A percentile compares a stretch with the other conserved stretches of the same genome.
phyloP scores from a whole-genome alignment of 2,329 filamentous ascomycete genomes.

The Ceratocystis harringtonii region DNA sequence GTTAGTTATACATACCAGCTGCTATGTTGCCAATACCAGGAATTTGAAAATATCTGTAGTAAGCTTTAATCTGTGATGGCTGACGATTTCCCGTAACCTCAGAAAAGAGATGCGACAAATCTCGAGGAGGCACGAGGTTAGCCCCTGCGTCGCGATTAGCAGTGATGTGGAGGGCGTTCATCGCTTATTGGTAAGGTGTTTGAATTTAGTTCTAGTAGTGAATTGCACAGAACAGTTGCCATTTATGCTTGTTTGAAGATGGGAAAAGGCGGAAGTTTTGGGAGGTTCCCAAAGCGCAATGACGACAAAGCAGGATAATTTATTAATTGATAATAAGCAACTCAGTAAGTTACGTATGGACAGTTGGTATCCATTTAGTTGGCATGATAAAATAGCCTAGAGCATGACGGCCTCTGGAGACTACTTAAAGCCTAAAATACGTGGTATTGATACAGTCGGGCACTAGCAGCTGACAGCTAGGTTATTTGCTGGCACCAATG shows the following conservation, averaged over 20 bases:
- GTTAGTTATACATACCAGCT: constrained; percentile 35
- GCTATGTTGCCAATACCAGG: constrained; percentile 48
- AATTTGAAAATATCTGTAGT: constrained; percentile 70
- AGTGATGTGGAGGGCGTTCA: not conserved
- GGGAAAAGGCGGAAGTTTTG: not conserved
- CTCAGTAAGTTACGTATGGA: not conserved
- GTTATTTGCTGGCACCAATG: constrained; percentile 8
- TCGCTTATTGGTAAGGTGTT: not conserved
- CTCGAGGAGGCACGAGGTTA: constrained; percentile 37
- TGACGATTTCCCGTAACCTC: constrained; percentile 48
- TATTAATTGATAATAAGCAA: constrained; percentile 15
- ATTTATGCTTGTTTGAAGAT: not conserved
- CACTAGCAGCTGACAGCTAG: not conserved
- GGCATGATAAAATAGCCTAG: not conserved
- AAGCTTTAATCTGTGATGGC: constrained; percentile 57
- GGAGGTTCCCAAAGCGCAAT: not conserved
- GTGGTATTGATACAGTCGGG: no score
- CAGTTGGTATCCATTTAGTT: no score
- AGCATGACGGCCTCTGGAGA: not conserved
- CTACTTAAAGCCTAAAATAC: no score
- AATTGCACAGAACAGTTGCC: not conserved
- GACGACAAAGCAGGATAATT: not conserved
- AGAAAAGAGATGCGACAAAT: constrained; percentile 69
- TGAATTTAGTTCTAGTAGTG: not conserved
- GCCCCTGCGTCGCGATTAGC: not conserved